phyloP scores from a whole-genome alignment of 2,329 filamentous ascomycete species.

The Myrmaecium sp. region DNA sequence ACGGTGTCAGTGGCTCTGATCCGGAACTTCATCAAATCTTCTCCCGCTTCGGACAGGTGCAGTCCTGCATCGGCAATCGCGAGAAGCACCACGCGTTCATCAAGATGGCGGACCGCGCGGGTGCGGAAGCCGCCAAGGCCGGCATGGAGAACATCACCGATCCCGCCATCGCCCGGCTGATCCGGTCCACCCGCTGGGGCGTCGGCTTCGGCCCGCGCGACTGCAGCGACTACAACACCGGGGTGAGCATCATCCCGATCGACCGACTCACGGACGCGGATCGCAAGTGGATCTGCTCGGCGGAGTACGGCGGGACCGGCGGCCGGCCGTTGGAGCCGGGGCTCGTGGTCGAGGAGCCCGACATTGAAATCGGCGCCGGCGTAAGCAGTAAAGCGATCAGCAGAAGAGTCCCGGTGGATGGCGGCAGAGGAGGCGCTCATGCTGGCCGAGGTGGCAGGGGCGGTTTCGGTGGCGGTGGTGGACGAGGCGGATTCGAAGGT shows the following conservation, averaged over 20 bases:
- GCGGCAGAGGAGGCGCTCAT: no score
- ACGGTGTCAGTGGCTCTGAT: constrained; percentile 39
- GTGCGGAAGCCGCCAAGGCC: constrained; percentile 69
- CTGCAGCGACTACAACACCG: constrained; percentile 88
- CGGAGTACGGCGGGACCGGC: constrained; percentile 83
- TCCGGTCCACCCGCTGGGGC: constrained; percentile 71
- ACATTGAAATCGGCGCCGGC: constrained; percentile 95
- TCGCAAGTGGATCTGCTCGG: constrained; percentile 90
- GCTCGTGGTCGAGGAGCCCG: constrained; percentile 87
- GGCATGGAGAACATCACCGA: constrained; percentile 70
- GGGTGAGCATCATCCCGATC: constrained; percentile 86
- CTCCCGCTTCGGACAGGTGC: constrained; percentile 65
- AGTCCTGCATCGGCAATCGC: constrained; percentile 95
- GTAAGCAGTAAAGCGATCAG: constrained; percentile 75
- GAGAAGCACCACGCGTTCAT: constrained; percentile 98
- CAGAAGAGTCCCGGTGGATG: constrained; percentile 14
- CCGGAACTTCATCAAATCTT: constrained; percentile 70
- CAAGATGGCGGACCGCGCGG: constrained; percentile 85
- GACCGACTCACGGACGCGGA: constrained; percentile 87
- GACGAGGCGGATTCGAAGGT: constrained; percentile 10
- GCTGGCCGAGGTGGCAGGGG: background rate
- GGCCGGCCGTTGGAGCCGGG: constrained; percentile 64
- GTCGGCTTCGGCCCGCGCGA: constrained; percentile 94
- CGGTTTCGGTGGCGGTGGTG: constrained; percentile 4
- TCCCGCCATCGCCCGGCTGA: constrained; percentile 37